Evolutionary conservation across 176 grass and related monocot species (phyloP), one percentile per base, ranked within the genome.

Genomic region (Elymus sibiricus): DNA sequence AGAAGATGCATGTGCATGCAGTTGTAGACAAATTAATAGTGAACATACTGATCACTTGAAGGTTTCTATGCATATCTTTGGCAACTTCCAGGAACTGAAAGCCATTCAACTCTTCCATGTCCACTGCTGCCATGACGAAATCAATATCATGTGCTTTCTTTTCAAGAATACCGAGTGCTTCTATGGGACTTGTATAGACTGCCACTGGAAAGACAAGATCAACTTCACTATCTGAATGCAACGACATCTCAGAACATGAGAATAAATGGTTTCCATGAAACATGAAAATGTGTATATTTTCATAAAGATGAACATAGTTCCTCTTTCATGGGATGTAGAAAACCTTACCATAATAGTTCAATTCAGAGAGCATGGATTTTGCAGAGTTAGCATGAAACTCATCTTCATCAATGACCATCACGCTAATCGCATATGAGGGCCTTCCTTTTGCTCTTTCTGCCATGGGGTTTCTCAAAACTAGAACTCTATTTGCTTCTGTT

Each of bases 21-120:
- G 77, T 55, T 28, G 5, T 7, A 56, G 6, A 56, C 6, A 56
- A 22, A 9, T 56, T 3, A 56, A 22, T 56, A 2, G 2, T 56
- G 53, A 22, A 56, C 19, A 56, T 91, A 87, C 89, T 91, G n/a
- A 91, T 87, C 44, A 91, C 80, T 70, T 83, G 80, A 68, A 91
- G 69, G 29, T 39, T 61, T 83, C 67, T 67, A 15, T 80, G 70
- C 19, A 29, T n/a, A 28, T 88, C 29, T 34, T 25, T 72, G 5
- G 76, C 43, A n/a, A 21, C 77, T 2, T 70, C 27, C 6, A 90
- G 31, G 42, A 90, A 86, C 58, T 44, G 19, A 64, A 87, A 83
- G 24, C 74, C 89, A 74, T 72, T 37, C 31, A 87, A 49, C 59
- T 87, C 79, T 84, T 51, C 24, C 89, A 90, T 83, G 17, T 90